Conservation (phyloP, 257 asterid species). For the Solanum phureja region DNA sequence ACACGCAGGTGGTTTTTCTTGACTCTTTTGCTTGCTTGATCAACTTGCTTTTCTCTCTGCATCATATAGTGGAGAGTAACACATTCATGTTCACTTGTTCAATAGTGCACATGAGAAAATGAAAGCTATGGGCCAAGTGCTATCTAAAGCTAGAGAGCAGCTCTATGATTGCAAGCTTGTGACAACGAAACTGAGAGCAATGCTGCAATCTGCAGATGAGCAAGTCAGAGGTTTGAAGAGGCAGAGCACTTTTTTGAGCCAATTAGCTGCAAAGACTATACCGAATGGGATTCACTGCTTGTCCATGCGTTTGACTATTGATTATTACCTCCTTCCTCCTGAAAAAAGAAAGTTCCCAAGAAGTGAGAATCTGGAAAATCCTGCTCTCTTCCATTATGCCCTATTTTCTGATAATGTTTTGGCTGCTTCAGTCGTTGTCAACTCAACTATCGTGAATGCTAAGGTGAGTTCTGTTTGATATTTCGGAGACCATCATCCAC, state of each 20-base stretch:
- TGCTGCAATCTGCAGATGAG: slow-evolving; percentile 97
- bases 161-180: slow-evolving; percentile 87
- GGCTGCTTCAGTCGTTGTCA: slow-evolving; percentile 97
- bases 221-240: slow-evolving; percentile 93
- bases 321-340: slow-evolving; percentile 73
- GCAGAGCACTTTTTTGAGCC: slow-evolving; percentile 97
- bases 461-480: slow-evolving; percentile 38
- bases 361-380: slow-evolving; percentile 79
- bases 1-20: slow-evolving; percentile 42
- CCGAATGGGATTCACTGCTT: slow-evolving; percentile 97
- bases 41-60: not conserved
- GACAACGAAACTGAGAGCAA: slow-evolving; percentile 89
- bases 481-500: not conserved
- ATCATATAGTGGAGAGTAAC: slow-evolving; percentile 11
- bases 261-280: slow-evolving; percentile 92
- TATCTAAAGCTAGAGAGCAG: slow-evolving; percentile 82
- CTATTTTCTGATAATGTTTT: slow-evolving; percentile 95
- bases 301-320: slow-evolving; percentile 88
- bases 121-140: slow-evolving; percentile 86
- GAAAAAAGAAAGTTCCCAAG: slow-evolving; percentile 78
- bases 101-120: slow-evolving; percentile 76
- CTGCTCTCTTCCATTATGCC: slow-evolving; percentile 83
- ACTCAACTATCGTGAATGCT: slow-evolving; percentile 78
- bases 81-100: slow-evolving; percentile 4
- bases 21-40: not conserved